phyloP scores from a whole-genome alignment of 2,329 filamentous ascomycete species.

The Penicillium sp. region DNA sequence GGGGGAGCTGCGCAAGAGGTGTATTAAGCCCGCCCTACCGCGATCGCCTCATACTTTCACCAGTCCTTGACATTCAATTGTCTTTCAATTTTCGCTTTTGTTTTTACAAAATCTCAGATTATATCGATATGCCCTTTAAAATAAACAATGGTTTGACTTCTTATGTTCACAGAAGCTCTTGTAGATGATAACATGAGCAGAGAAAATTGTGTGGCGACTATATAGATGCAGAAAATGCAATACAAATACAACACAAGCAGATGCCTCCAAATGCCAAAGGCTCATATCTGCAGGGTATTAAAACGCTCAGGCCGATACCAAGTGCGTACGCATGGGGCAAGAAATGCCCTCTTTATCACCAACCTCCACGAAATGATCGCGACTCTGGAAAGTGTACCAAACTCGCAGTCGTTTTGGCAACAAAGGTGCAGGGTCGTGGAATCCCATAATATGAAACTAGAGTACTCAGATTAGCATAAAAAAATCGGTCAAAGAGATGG shows the following conservation, averaged over 20 bases:
- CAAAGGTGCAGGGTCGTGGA: constrained; percentile 46
- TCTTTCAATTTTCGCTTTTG: neutral
- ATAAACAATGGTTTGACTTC: neutral
- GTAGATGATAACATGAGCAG: neutral
- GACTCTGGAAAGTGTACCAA: constrained; percentile 43
- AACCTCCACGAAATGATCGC: constrained; percentile 40
- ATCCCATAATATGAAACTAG: constrained; percentile 45
- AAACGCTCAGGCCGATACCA: constrained; percentile 18
- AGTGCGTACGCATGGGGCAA: constrained; percentile 43
- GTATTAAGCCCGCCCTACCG: constrained; percentile 3
- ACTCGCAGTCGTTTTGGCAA: constrained; percentile 42
- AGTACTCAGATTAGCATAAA: constrained; percentile 17
- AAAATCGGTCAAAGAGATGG: neutral
- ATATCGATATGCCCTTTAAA: neutral
- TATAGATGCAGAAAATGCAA: constrained; percentile 1
- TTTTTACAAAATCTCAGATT: neutral
- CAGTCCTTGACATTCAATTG: neutral
- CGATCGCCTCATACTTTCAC: constrained; percentile 7
- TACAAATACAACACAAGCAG: constrained; percentile 22
- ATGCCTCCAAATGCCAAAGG: neutral
- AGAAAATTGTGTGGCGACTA: constrained; percentile 4
- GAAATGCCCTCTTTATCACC: constrained; percentile 37
- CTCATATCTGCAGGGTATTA: neutral
- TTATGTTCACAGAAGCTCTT: neutral
- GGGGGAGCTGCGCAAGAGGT: constrained; percentile 18